These are phyloP conservation scores for Neurospora hispaniola DNA, from an alignment of 495 filamentous ascomycete genomes.

Conservation along the genomic window DNA sequence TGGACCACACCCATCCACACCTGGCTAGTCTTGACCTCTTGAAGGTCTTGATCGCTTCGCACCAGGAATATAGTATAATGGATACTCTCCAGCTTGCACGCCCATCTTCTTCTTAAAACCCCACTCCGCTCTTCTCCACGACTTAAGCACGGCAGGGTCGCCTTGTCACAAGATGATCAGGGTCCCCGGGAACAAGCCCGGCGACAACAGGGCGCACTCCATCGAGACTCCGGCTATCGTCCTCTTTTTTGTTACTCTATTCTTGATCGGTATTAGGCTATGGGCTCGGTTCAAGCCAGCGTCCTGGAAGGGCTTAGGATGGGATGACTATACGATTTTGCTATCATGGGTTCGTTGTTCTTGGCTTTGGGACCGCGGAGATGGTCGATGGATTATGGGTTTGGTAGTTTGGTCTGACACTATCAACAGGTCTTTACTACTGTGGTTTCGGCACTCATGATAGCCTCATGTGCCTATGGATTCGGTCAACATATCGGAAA, in stretches of 20 bases:
- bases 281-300: slow-evolving; percentile 18
- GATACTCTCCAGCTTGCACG: background rate
- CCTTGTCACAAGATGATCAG: slow-evolving; percentile 2
- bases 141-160: background rate
- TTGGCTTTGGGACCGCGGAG: background rate
- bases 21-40: background rate
- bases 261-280: slow-evolving; percentile 21
- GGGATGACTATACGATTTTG: slow-evolving; percentile 27
- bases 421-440: slow-evolving; percentile 18
- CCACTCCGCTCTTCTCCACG: background rate
- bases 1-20: background rate
- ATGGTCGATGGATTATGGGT: background rate
- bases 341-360: slow-evolving; percentile 19
- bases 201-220: slow-evolving; percentile 19
- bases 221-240: slow-evolving; percentile 24
- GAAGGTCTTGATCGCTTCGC: background rate
- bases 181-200: slow-evolving; percentile 8
- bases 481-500: slow-evolving; percentile 26
- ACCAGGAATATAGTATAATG: background rate
- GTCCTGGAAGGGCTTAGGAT: slow-evolving; percentile 21
- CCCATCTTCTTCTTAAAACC: background rate
- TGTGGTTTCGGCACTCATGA: slow-evolving; percentile 19
- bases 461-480: slow-evolving; percentile 24
- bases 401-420: background rate
- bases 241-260: slow-evolving; percentile 23